Conservation (phyloP, 129 eudicot species). For the Apium graveolens region DNA sequence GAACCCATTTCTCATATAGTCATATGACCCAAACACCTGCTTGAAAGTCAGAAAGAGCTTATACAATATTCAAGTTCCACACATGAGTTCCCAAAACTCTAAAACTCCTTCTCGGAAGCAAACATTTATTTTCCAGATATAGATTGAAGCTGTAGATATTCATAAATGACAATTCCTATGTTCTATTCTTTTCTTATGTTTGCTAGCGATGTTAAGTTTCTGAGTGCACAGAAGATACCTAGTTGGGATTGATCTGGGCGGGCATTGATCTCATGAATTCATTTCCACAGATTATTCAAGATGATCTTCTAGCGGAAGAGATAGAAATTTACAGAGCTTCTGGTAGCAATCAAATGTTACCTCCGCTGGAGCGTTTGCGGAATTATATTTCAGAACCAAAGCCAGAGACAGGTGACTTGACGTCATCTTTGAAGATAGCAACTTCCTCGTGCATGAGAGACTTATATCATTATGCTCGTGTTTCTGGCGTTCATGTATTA, state of each 20-base stretch:
- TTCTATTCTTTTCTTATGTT: background rate
- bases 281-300: slow-evolving; percentile 71
- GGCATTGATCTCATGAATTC: slow-evolving; percentile 5
- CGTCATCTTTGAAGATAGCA: slow-evolving; percentile 36
- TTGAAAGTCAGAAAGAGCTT: too few species aligned
- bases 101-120: background rate
- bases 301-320: slow-evolving; percentile 63
- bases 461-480: slow-evolving; percentile 87
- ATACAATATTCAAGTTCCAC: too few species aligned
- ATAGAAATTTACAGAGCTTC: slow-evolving; percentile 52
- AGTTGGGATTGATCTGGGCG: background rate
- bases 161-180: background rate
- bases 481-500: slow-evolving; percentile 73
- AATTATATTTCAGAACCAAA: slow-evolving; percentile 24
- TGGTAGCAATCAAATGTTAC: slow-evolving; percentile 51
- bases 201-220: background rate
- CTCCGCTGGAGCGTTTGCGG: slow-evolving; percentile 53
- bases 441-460: slow-evolving; percentile 68
- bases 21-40: too few species aligned
- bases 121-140: background rate
- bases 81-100: background rate
- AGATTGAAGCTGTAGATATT: background rate
- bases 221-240: background rate
- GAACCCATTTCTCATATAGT: too few species aligned
- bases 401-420: slow-evolving; percentile 25